Percentiles rank a stretch among this genome's conserved stretches.
Evolutionary conservation across 2,329 filamentous ascomycete genomes (phyloP).

Genomic region (Alternaria viburni): DNA sequence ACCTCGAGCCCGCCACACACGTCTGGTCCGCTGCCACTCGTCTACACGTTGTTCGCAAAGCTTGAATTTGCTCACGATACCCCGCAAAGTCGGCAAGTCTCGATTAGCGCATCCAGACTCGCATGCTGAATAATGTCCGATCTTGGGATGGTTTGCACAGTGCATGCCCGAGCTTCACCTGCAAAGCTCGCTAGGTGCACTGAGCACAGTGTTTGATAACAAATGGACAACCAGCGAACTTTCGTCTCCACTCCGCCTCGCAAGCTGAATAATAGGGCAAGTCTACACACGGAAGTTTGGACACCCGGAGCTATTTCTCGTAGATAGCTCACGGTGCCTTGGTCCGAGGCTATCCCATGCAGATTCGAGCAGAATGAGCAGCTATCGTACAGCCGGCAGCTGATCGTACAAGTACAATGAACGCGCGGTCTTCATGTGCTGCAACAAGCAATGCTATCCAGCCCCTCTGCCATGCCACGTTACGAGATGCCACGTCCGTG

Average conservation of each 20-base stretch:
- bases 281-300: background rate
- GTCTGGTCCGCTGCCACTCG: constrained; percentile 1
- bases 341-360: background rate
- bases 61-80: background rate
- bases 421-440: constrained; percentile 1
- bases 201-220: background rate
- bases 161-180: background rate
- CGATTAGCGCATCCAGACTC: constrained; percentile 1
- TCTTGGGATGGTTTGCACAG: background rate
- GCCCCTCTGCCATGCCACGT: constrained; percentile 7
- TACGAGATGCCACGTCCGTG: constrained; percentile 4
- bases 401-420: constrained; percentile 28
- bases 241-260: background rate
- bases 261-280: background rate
- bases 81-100: background rate
- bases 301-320: background rate
- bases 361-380: background rate
- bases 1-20: constrained; percentile 1
- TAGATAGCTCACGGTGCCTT: background rate
- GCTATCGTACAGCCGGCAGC: constrained; percentile 12
- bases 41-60: background rate
- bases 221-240: background rate
- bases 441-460: constrained; percentile 12
- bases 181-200: background rate
- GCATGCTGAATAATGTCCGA: constrained; percentile 7